phyloP scores from a whole-genome alignment of 768 basidiomycete species.

The Lentinula lateritia region DNA sequence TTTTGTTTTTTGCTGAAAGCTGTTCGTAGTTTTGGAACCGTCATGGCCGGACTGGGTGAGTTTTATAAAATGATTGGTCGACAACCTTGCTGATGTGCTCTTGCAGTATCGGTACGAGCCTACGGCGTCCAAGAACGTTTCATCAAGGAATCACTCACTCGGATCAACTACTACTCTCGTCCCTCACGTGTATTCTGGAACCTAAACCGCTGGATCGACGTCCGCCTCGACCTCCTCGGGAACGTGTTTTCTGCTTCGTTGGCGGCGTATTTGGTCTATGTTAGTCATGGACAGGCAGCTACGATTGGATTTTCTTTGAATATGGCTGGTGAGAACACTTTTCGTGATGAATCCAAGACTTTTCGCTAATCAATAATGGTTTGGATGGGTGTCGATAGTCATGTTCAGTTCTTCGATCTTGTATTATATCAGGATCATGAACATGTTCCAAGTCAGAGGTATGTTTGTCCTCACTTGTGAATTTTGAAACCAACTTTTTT shows the following conservation, averaged over 20 bases:
- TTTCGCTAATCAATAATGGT: background rate
- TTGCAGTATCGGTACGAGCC: constrained; percentile 33
- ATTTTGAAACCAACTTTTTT: background rate
- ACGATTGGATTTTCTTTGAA: constrained; percentile 30
- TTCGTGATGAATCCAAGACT: background rate
- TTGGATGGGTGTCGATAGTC: background rate
- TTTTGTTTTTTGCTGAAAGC: background rate
- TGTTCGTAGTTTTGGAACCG: constrained; percentile 28
- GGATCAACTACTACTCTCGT: constrained; percentile 34
- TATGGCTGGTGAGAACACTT: constrained; percentile 27
- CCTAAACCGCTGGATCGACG: constrained; percentile 20
- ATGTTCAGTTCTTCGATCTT: constrained; percentile 16
- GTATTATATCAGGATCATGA: constrained; percentile 15
- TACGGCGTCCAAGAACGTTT: constrained; percentile 36
- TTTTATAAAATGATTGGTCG: background rate
- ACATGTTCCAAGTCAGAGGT: constrained; percentile 19
- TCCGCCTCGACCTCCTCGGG: constrained; percentile 40
- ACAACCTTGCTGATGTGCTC: background rate
- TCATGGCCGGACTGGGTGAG: constrained; percentile 33
- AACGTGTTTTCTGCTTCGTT: constrained; percentile 34
- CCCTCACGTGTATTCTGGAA: constrained; percentile 29
- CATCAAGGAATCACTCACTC: constrained; percentile 24
- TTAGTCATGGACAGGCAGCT: constrained; percentile 20
- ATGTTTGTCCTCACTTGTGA: background rate
- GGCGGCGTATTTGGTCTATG: constrained; percentile 33